Conservation (phyloP, 1,284 basidiomycete genomes). For the Thelephora terrestris region DNA sequence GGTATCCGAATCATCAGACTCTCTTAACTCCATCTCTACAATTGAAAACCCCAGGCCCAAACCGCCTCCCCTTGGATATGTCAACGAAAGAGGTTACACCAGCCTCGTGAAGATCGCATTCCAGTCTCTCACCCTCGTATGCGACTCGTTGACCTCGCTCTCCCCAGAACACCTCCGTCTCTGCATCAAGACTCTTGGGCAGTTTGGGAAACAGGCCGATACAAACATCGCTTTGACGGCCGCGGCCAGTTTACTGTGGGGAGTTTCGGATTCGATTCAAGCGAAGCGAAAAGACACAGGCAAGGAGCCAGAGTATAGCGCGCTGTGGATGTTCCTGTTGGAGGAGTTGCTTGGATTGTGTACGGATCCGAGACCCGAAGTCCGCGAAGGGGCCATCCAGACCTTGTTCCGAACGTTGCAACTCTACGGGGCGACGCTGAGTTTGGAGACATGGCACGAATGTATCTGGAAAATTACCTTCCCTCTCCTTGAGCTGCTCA, state of each 20-base stretch:
- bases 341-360: constrained; percentile 78
- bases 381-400: constrained; percentile 88
- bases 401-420: constrained; percentile 92
- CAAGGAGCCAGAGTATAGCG: constrained; percentile 62
- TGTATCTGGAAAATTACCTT: constrained; percentile 87
- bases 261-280: constrained; percentile 88
- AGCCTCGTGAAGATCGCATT: constrained; percentile 83
- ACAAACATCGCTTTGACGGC: constrained; percentile 94
- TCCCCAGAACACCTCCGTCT: constrained; percentile 72
- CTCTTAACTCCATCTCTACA: constrained; percentile 28
- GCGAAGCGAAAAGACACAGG: constrained; percentile 60
- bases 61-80: constrained; percentile 42
- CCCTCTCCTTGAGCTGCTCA: constrained; percentile 74
- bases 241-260: constrained; percentile 84
- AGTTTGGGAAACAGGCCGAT: constrained; percentile 86
- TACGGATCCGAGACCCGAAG: constrained; percentile 76
- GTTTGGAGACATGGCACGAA: constrained; percentile 75
- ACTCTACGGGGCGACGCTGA: constrained; percentile 81
- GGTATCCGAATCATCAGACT: constrained; percentile 33
- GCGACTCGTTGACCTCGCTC: constrained; percentile 81
- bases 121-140: constrained; percentile 88
- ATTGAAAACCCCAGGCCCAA: constrained; percentile 30
- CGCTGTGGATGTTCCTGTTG: constrained; percentile 87
- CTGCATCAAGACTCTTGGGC: constrained; percentile 84
- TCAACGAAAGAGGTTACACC: constrained; percentile 53